Conservation (phyloP, 2,329 filamentous ascomycete genomes). For the Cadophora malorum region DNA sequence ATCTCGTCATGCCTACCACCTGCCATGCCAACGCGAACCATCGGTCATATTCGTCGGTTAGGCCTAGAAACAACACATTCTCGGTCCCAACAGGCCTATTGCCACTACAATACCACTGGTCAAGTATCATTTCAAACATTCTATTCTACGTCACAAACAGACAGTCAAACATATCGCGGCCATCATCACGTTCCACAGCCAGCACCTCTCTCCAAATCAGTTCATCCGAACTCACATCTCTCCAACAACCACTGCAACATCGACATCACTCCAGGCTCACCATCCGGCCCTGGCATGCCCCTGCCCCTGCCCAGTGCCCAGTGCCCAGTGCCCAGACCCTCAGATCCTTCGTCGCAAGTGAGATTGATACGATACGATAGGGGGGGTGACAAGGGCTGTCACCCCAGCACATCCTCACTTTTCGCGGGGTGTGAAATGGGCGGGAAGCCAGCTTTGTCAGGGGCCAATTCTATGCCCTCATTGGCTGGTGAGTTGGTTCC, state of each 20-base stretch:
- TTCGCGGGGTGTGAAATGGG: conserved; percentile 16
- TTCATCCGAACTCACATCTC: conserved; percentile 9
- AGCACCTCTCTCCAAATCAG: conserved; percentile 8
- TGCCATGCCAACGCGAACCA: background rate
- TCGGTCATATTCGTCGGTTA: background rate
- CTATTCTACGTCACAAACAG: conserved; percentile 3
- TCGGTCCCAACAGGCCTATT: background rate
- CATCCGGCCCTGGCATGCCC: background rate
- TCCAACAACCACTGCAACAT: conserved; percentile 1
- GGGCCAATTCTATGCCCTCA: background rate
- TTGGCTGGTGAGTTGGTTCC: conserved; percentile 20
- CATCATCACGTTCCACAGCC: background rate
- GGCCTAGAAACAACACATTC: background rate
- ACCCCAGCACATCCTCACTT: conserved; percentile 1
- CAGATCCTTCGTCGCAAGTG: conserved; percentile 16
- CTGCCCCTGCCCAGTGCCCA: conserved; percentile 2
- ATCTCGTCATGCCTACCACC: background rate
- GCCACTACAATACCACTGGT: background rate
- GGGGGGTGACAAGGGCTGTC: background rate
- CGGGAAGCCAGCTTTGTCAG: conserved; percentile 22
- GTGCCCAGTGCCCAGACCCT: conserved; percentile 1
- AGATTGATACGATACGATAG: conserved; percentile 22
- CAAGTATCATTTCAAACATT: conserved; percentile 8
- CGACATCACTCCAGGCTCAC: conserved; percentile 1
- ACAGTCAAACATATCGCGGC: background rate